Evolutionary conservation across 371 early-diverging fungal species (phyloP).

Genomic region (Rhizopus stolonifer): DNA sequence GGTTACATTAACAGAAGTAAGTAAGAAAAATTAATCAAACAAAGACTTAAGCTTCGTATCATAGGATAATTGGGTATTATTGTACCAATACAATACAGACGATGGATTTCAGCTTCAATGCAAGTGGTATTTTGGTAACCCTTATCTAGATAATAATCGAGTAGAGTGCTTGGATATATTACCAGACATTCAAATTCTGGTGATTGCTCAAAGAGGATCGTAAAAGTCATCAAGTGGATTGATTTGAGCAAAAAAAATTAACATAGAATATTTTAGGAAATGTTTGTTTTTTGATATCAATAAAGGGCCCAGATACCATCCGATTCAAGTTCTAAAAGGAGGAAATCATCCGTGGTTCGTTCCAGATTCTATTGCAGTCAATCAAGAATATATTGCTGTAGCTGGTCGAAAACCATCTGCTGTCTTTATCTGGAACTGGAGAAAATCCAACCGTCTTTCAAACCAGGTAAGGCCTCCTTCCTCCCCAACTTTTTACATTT

Average conservation of each 20-base stretch:
- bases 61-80: constrained; percentile 37
- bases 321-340: constrained; percentile 48
- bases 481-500: too few species aligned
- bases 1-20: constrained; percentile 44
- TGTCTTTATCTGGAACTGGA: constrained; percentile 53
- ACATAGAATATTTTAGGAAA: constrained; percentile 28
- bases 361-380: constrained; percentile 42
- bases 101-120: constrained; percentile 22
- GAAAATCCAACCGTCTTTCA: constrained; percentile 42
- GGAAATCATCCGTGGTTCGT: constrained; percentile 45
- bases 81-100: constrained; percentile 31
- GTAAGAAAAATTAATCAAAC: too few species aligned
- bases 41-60: too few species aligned
- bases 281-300: constrained; percentile 48
- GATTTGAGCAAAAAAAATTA: too few species aligned
- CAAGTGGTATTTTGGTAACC: constrained; percentile 40
- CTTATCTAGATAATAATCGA: constrained; percentile 17
- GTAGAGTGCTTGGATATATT: constrained; percentile 48
- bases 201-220: constrained; percentile 52
- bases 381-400: constrained; percentile 45
- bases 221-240: too few species aligned
- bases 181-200: constrained; percentile 43
- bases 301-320: constrained; percentile 31
- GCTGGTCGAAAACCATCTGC: constrained; percentile 48
- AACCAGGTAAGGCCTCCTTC: constrained; percentile 42